Base-by-base conservation (phyloP, 164 flowering plant species). In the Protea cynaroides region DNA sequence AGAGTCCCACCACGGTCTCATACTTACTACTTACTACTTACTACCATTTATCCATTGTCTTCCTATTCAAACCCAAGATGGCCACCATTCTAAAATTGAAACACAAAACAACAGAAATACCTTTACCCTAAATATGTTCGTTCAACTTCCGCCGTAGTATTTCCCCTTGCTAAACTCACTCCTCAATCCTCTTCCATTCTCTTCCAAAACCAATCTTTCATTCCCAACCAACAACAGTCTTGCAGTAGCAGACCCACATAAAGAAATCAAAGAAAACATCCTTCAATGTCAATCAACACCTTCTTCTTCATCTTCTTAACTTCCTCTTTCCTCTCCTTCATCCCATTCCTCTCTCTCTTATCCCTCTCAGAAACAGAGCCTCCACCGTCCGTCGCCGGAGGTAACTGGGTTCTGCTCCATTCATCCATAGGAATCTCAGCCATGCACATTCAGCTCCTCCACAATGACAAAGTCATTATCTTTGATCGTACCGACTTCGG, bases 401-500 rank as follows among this genome's bases (percentile, higher is more conserved):
- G 79, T 11, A 21, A 54, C 37, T 75, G 79, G 79, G 55, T 29
- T 23, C 60, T 75, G n/a, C 66, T 75, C 12, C 68, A 63, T 6
- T 19, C 59, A 11, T 78, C 79, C 79, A 66, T 84, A 21, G 96
- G 96, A 44, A 65, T 89, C 58, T 83, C 91, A 19, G 91, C 90
- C 74, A 89, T 89, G 93, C 96, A 89, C 86, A 83, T 84, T 87
- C 93, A 87, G 64, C 71, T 87, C 25, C 76, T 86, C 44, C 62
- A 69, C 61, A 78, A 78, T 73, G 68, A 83, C 80, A 72, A 72
- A 51, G 80, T 87, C 50, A 59, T 87, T 58, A 81, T 86, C 58
- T 87, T 84, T 72, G 95, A 90, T 71, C 79, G 97, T 1, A 86
- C 92, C 13, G 89, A 88, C 62, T 80, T 79, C 74, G 96, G 98